Percentiles rank a stretch among this genome's conserved stretches.
Conservation (phyloP, 805 yeast genomes). For the Teunomyces aglyptinius region DNA sequence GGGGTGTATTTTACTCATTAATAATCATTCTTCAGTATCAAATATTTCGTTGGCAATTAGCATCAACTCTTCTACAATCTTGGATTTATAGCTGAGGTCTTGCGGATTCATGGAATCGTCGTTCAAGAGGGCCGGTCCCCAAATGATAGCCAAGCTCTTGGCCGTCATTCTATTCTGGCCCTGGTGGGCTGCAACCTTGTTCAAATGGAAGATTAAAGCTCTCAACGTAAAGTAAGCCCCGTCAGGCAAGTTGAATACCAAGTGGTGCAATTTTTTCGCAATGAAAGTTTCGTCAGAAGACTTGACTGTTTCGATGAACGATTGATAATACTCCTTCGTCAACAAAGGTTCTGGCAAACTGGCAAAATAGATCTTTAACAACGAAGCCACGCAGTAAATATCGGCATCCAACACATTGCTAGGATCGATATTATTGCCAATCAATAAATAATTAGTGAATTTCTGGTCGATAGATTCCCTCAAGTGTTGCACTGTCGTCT, state of each 20-base stretch:
- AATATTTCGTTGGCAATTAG: conserved; percentile 77
- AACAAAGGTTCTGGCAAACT: conserved; percentile 85
- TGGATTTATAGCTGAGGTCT: conserved; percentile 73
- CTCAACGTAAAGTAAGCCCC: conserved; percentile 92
- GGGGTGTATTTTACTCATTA: neutral
- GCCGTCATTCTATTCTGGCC: conserved; percentile 75
- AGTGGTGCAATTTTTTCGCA: conserved; percentile 76
- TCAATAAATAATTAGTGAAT: conserved; percentile 57
- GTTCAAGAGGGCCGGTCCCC: conserved; percentile 89
- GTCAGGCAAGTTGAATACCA: conserved; percentile 88
- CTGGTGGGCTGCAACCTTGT: conserved; percentile 64
- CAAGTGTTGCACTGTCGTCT: conserved; percentile 67
- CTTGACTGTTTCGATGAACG: conserved; percentile 68
- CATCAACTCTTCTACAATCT: conserved; percentile 81
- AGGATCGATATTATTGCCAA: conserved; percentile 42
- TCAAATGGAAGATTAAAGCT: conserved; percentile 79
- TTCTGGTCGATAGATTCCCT: conserved; percentile 70
- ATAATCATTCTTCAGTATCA: conserved; percentile 34
- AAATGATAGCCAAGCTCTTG: conserved; percentile 79
- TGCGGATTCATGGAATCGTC: conserved; percentile 63
- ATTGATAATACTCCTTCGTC: conserved; percentile 57
- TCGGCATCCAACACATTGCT: conserved; percentile 67
- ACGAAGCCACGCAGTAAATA: conserved; percentile 81
- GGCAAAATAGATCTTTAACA: conserved; percentile 79
- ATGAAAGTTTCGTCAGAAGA: conserved; percentile 45